Evolutionary conservation across 495 filamentous ascomycete genomes (phyloP).

Genomic region (Chaetomidium leptoderma): DNA sequence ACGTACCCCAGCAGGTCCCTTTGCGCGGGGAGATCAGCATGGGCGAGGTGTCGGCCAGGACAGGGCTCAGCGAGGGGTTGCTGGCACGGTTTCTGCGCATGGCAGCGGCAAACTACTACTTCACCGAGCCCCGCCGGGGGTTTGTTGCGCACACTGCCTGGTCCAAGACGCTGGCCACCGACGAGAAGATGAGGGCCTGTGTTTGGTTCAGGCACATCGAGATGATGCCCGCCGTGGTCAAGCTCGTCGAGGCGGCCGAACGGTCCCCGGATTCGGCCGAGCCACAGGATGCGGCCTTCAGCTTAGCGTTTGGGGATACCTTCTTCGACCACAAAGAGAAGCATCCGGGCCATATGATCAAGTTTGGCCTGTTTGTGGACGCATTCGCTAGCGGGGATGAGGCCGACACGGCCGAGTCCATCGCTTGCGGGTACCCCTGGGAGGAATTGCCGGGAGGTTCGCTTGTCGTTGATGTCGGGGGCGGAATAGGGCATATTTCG

Average conservation of each 20-base stretch:
- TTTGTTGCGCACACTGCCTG: constrained; percentile 35
- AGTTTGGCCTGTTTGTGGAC: constrained; percentile 17
- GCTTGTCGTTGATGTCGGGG: constrained; percentile 38
- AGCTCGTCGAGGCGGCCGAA: constrained; percentile 71
- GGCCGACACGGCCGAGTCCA: constrained; percentile 14
- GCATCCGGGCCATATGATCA: constrained; percentile 18
- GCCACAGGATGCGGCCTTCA: constrained; percentile 30
- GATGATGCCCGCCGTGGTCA: constrained; percentile 67
- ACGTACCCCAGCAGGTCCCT: constrained; percentile 35
- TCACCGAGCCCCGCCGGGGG: constrained; percentile 29
- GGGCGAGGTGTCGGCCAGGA: constrained; percentile 23
- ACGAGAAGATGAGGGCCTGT: constrained; percentile 23
- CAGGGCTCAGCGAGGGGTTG: constrained; percentile 24
- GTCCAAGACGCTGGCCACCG: constrained; percentile 21
- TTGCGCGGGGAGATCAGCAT: constrained; percentile 24
- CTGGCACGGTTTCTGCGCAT: constrained; percentile 34
- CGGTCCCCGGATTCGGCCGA: constrained; percentile 22
- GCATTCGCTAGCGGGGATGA: constrained; percentile 12
- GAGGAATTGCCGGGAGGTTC: constrained; percentile 20
- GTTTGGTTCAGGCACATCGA: constrained; percentile 41
- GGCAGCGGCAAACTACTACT: constrained; percentile 36
- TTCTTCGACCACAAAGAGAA: constrained; percentile 24
- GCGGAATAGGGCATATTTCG: constrained; percentile 41
- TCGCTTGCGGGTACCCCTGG: constrained; percentile 21
- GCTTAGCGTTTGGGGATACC: constrained; percentile 30